These are phyloP conservation scores for Boletus speciosus DNA, from an alignment of 768 basidiomycete genomes.

Conservation along the genomic window DNA sequence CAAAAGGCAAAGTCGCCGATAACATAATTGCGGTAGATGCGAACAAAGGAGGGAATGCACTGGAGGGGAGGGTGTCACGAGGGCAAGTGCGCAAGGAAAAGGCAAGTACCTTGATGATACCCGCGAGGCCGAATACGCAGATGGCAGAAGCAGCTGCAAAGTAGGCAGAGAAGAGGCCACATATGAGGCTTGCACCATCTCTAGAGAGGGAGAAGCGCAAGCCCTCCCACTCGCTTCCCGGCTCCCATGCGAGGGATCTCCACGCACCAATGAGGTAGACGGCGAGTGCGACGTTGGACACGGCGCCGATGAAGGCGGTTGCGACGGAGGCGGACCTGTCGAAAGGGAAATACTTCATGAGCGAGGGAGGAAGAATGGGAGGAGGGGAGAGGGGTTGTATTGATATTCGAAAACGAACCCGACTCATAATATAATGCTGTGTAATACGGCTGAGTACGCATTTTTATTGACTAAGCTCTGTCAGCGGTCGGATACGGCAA, in stretches of 20 bases:
- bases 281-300: constrained; percentile 40
- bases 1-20: constrained; percentile 76
- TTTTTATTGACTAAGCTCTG: constrained; percentile 10
- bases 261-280: constrained; percentile 41
- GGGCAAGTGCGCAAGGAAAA: not conserved
- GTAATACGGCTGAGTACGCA: constrained; percentile 11
- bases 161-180: constrained; percentile 62
- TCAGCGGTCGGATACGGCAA: not conserved
- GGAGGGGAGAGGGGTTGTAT: not conserved
- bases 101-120: constrained; percentile 60
- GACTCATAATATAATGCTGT: constrained; percentile 12
- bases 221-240: constrained; percentile 50
- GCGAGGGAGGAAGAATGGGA: not conserved
- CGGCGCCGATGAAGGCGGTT: constrained; percentile 38
- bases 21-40: constrained; percentile 79
- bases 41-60: constrained; percentile 63
- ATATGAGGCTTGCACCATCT: constrained; percentile 47
- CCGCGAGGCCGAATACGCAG: constrained; percentile 61
- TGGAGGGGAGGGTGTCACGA: constrained; percentile 24
- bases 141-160: constrained; percentile 63
- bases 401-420: not conserved
- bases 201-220: constrained; percentile 38
- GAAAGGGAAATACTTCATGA: constrained; percentile 6
- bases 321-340: constrained; percentile 37
- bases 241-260: constrained; percentile 44